Conservation (phyloP, 192 early-diverging fungal species). For the Backusella parvicylindrica region DNA sequence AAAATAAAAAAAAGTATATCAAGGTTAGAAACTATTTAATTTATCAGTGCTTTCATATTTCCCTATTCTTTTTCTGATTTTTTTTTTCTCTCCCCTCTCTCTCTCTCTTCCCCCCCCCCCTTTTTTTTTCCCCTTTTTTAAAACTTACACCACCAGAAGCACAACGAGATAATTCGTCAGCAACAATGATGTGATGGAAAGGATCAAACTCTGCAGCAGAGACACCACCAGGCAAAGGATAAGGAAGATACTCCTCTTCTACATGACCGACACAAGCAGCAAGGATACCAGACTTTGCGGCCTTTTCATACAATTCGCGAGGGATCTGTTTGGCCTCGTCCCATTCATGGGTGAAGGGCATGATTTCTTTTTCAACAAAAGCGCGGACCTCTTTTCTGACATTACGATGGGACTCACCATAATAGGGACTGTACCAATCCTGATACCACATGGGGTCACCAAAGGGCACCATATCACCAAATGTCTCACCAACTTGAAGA, state of each 20-base stretch:
- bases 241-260: conserved; percentile 30
- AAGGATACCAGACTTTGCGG: conserved; percentile 68
- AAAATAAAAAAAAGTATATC: not conserved
- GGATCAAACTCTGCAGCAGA: conserved; percentile 53
- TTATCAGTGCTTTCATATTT: not conserved
- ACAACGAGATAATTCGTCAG: conserved; percentile 77
- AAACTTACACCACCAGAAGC: conserved; percentile 70
- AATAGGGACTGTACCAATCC: conserved; percentile 66
- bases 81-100: not conserved
- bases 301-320: conserved; percentile 65
- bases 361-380: conserved; percentile 78
- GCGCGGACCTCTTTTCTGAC: conserved; percentile 54
- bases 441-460: conserved; percentile 79
- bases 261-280: conserved; percentile 50
- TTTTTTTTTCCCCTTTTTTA: not conserved
- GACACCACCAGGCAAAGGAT: conserved; percentile 45
- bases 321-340: conserved; percentile 80
- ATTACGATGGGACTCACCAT: conserved; percentile 67
- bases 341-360: conserved; percentile 72
- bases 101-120: not conserved
- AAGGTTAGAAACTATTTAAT: not conserved
- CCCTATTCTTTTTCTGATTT: too few relatives aligned
- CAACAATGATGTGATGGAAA: conserved; percentile 73
- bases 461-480: conserved; percentile 76
- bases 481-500: conserved; percentile 38